Evolutionary conservation across 2,329 filamentous ascomycete genomes (phyloP).

Genomic region (Tolypocladium tundrense): DNA sequence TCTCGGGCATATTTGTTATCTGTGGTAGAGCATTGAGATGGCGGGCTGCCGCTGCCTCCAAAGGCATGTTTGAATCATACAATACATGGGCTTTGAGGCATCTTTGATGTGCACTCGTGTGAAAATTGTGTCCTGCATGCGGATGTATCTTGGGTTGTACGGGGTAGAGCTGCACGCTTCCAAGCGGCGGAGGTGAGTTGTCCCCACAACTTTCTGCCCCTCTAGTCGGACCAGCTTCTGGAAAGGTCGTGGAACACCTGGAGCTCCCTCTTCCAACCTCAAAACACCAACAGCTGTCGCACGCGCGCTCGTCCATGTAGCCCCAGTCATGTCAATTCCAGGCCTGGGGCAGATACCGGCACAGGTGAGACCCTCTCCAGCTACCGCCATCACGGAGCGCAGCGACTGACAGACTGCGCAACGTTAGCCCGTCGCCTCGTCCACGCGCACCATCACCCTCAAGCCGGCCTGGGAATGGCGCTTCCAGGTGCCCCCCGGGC

Average conservation of each 20-base stretch:
- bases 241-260: not conserved
- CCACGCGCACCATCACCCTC: constrained; percentile 40
- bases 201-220: not conserved
- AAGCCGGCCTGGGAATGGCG: constrained; percentile 65
- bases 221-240: not conserved
- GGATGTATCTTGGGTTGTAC: not conserved
- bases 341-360: constrained; percentile 59
- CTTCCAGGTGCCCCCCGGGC: constrained; percentile 54
- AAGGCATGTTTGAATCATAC: not conserved
- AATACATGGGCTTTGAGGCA: not conserved
- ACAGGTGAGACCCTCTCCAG: constrained; percentile 32
- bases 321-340: constrained; percentile 56
- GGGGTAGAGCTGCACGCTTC: not conserved
- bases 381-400: not conserved
- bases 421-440: constrained; percentile 23
- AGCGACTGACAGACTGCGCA: not conserved
- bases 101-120: not conserved
- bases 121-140: not conserved
- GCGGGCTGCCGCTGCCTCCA: not conserved
- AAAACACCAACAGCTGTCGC: not conserved
- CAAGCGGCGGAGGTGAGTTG: not conserved
- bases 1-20: not conserved
- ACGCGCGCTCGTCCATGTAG: constrained; percentile 18
- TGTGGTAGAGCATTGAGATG: not conserved
- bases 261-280: not conserved